phyloP scores from a whole-genome alignment of 306 rosid genomes.

The Corylus americana region DNA sequence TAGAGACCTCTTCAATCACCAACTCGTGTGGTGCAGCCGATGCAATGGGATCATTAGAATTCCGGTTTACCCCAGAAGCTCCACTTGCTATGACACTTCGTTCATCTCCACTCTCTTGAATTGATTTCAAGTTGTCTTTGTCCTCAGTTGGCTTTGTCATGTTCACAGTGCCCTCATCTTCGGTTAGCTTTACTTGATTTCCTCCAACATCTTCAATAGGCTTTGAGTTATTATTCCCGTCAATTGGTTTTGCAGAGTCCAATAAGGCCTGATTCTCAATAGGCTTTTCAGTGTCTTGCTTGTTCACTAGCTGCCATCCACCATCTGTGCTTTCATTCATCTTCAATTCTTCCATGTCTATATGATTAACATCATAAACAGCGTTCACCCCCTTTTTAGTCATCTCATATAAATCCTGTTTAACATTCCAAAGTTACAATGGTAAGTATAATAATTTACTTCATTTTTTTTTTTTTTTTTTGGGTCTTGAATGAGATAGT shows the following conservation, averaged over 20 bases:
- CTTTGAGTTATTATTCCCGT: slow-evolving; percentile 11
- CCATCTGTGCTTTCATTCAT: slow-evolving; percentile 26
- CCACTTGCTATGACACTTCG: slow-evolving; percentile 9
- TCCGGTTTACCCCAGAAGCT: neutral
- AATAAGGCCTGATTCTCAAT: neutral
- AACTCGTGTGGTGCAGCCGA: slow-evolving; percentile 32
- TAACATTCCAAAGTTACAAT: neutral
- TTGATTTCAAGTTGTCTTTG: slow-evolving; percentile 11
- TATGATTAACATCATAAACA: slow-evolving; percentile 16
- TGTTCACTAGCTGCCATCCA: slow-evolving; percentile 13
- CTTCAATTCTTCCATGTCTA: slow-evolving; percentile 29
- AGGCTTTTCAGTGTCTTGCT: slow-evolving; percentile 20
- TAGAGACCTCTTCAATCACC: slow-evolving; percentile 29
- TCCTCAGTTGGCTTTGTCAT: slow-evolving; percentile 14
- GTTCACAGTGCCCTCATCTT: slow-evolving; percentile 6
- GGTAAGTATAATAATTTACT: neutral
- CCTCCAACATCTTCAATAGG: slow-evolving; percentile 16
- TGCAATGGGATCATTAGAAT: slow-evolving; percentile 14
- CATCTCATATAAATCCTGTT: slow-evolving; percentile 40
- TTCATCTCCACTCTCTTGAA: slow-evolving; percentile 18
- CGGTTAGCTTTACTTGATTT: slow-evolving; percentile 14
- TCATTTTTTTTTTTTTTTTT: neutral
- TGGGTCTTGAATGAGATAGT: neutral
- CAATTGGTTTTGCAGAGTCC: slow-evolving; percentile 8
- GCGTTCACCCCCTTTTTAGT: slow-evolving; percentile 22